These are phyloP conservation scores for Sporothrix globosa DNA, from an alignment of 2,329 filamentous ascomycete species.

Conservation along the genomic window DNA sequence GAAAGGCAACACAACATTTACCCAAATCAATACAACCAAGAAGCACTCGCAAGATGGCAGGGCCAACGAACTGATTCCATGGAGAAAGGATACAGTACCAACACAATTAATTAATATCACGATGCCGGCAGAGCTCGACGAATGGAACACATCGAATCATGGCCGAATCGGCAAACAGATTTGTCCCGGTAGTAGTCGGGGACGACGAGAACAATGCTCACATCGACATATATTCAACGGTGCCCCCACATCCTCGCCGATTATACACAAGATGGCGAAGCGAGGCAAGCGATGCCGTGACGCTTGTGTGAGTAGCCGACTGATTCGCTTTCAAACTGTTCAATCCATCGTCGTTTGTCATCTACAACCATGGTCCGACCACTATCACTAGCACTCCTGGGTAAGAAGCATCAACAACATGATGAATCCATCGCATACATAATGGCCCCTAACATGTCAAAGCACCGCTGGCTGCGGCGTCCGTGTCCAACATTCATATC, in stretches of 20 bases:
- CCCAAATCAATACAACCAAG: neutral
- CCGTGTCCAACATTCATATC: conserved; percentile 37
- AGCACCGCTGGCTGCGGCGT: conserved; percentile 19
- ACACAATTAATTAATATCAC: neutral
- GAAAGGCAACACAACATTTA: neutral
- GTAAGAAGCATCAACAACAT: neutral
- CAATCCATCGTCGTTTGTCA: neutral
- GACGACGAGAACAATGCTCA: neutral
- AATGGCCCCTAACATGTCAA: neutral
- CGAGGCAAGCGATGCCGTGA: neutral
- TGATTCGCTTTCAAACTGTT: no score
- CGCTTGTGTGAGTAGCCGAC: neutral
- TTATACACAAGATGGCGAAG: neutral
- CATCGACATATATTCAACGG: neutral
- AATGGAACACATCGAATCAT: neutral
- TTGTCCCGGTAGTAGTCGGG: neutral
- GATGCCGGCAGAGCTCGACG: neutral
- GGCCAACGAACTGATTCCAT: no score
- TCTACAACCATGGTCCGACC: neutral
- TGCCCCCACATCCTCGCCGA: neutral
- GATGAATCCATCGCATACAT: neutral
- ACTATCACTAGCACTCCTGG: neutral
- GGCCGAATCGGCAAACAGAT: neutral
- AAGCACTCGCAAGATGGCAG: neutral
- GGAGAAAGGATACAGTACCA: no score